These are phyloP conservation scores for Coniochaeta prunicola DNA, from an alignment of 2,329 filamentous ascomycete genomes.

Conservation along the genomic window DNA sequence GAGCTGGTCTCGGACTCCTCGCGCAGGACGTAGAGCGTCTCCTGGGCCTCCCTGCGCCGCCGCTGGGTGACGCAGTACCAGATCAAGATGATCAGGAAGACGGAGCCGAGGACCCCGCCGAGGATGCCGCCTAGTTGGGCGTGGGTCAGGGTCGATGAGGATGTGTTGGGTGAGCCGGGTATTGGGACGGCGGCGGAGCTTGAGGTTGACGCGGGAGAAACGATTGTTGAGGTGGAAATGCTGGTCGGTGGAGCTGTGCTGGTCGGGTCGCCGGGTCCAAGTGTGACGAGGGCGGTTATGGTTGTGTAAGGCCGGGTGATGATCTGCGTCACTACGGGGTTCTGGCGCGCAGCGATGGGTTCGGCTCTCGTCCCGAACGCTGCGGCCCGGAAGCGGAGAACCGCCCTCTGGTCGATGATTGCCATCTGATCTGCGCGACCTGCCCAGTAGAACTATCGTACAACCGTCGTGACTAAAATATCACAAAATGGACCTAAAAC, in stretches of 20 bases:
- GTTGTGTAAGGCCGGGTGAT: slow-evolving; percentile 25
- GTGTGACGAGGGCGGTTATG: slow-evolving; percentile 27
- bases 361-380: background rate
- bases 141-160: slow-evolving; percentile 20
- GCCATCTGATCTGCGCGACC: background rate
- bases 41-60: background rate
- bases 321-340: slow-evolving; percentile 27
- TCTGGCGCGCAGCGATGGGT: slow-evolving; percentile 3
- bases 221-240: slow-evolving; percentile 2
- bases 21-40: background rate
- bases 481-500: background rate
- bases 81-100: slow-evolving; percentile 24
- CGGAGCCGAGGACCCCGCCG: slow-evolving; percentile 30
- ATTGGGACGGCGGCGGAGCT: background rate
- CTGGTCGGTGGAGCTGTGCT: slow-evolving; percentile 7
- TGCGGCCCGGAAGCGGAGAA: background rate
- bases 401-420: background rate
- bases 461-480: background rate
- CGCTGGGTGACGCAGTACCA: slow-evolving; percentile 20
- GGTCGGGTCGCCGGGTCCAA: slow-evolving; percentile 11
- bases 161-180: slow-evolving; percentile 1
- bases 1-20: background rate
- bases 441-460: background rate
- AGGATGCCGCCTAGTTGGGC: slow-evolving; percentile 33
- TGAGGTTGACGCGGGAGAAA: slow-evolving; percentile 10